Evolutionary conservation across 345 rosid genomes (phyloP).

Genomic region (Eutrema yunnanense): DNA sequence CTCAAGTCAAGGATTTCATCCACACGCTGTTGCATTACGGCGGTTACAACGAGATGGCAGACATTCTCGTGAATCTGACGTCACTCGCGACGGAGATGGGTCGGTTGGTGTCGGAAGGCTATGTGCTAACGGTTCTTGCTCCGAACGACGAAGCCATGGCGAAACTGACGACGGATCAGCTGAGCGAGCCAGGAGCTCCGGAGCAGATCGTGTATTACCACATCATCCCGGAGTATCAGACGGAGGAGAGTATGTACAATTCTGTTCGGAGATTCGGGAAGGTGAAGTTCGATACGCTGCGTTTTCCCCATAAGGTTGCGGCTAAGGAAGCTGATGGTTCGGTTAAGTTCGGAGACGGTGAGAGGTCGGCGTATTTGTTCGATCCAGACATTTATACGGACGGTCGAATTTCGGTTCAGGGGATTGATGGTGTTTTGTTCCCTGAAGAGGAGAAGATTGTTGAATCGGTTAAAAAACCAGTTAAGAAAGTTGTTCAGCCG

Average conservation of each 20-base stretch:
- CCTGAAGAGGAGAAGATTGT: conserved; percentile 37
- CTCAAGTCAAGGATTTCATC: conserved; percentile 67
- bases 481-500: conserved; percentile 58
- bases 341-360: conserved; percentile 76
- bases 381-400: conserved; percentile 88
- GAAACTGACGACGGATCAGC: conserved; percentile 58
- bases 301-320: conserved; percentile 64
- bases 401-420: conserved; percentile 76
- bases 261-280: conserved; percentile 71
- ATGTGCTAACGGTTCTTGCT: conserved; percentile 64
- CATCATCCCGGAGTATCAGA: conserved; percentile 69
- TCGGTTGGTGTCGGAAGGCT: conserved; percentile 63
- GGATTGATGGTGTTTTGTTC: conserved; percentile 66
- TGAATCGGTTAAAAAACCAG: conserved; percentile 32
- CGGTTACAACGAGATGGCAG: conserved; percentile 79
- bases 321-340: conserved; percentile 97
- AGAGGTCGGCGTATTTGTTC: conserved; percentile 68
- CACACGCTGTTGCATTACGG: conserved; percentile 62
- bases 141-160: conserved; percentile 87
- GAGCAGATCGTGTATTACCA: conserved; percentile 78
- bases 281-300: conserved; percentile 52
- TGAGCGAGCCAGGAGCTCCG: conserved; percentile 80
- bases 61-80: conserved; percentile 62
- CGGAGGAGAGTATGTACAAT: conserved; percentile 82
- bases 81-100: conserved; percentile 78